phyloP scores from a whole-genome alignment of 768 basidiomycete species.

The Rhizopogon roseolus region DNA sequence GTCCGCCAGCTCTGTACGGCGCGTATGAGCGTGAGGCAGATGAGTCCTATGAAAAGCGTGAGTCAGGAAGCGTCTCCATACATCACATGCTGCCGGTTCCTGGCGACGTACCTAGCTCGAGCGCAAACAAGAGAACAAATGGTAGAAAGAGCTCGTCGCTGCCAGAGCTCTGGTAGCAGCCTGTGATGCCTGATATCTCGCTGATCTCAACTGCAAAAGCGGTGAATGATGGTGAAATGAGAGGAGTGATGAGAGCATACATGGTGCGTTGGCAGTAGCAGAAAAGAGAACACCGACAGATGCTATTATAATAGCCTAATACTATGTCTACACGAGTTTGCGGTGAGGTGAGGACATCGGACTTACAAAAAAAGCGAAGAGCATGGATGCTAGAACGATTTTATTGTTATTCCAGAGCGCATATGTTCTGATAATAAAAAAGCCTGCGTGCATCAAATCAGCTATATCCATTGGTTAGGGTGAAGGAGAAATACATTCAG shows the following conservation, averaged over 20 bases:
- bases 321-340: not conserved
- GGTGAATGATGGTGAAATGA: not conserved
- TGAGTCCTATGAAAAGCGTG: not conserved
- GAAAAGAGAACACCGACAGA: not conserved
- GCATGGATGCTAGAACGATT: not conserved
- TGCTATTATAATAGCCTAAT: not conserved
- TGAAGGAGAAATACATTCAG: not conserved
- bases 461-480: not conserved
- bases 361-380: not conserved
- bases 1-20: not conserved
- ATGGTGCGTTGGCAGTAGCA: not conserved
- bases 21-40: not conserved
- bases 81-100: not conserved
- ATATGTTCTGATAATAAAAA: not conserved
- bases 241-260: not conserved
- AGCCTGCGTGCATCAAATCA: not conserved
- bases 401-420: not conserved
- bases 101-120: not conserved
- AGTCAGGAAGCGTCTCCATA: not conserved
- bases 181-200: not conserved
- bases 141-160: not conserved
- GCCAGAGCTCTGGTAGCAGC: not conserved
- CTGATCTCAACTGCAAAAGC: not conserved
- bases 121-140: not conserved
- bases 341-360: not conserved